Evolutionary conservation across 805 yeast genomes (phyloP).

Genomic region (Nakazawaea peltata): DNA sequence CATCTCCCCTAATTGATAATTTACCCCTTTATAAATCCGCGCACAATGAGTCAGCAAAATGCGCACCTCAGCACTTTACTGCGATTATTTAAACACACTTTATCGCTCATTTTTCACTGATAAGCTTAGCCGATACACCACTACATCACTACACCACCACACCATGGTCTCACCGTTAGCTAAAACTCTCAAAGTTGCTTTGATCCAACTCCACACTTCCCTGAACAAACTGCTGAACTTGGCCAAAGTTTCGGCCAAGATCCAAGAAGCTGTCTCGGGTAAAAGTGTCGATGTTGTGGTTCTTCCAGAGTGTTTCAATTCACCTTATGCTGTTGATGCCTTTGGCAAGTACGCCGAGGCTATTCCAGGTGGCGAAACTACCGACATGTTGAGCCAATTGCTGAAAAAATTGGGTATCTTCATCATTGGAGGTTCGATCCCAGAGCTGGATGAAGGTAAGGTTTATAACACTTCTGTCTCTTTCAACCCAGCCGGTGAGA

Average conservation of each 20-base stretch:
- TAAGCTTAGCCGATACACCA: too few species aligned
- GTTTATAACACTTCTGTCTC: conserved; percentile 69
- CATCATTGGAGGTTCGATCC: conserved; percentile 88
- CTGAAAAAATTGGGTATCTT: conserved; percentile 60
- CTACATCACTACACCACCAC: too few species aligned
- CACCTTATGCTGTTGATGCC: conserved; percentile 85
- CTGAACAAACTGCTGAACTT: conserved; percentile 77
- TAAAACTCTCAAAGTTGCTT: conserved; percentile 66
- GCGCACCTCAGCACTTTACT: too few species aligned
- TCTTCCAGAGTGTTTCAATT: conserved; percentile 93
- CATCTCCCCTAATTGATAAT: too few species aligned
- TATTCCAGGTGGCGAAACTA: conserved; percentile 71
- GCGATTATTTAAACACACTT: too few species aligned
- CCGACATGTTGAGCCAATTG: conserved; percentile 49
- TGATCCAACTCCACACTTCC: conserved; percentile 77
- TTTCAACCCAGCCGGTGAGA: conserved; percentile 61
- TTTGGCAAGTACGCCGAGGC: conserved; percentile 83
- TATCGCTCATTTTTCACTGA: too few species aligned
- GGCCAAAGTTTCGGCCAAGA: conserved; percentile 52
- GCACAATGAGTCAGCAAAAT: too few species aligned
- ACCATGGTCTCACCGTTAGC: conserved; percentile 22
- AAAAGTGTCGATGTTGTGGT: conserved; percentile 64
- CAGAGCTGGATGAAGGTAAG: conserved; percentile 59
- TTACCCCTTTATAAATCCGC: too few species aligned
- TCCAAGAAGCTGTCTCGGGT: conserved; percentile 55